Conservation (phyloP, 257 asterid genomes). For the Agastache rugosa region DNA sequence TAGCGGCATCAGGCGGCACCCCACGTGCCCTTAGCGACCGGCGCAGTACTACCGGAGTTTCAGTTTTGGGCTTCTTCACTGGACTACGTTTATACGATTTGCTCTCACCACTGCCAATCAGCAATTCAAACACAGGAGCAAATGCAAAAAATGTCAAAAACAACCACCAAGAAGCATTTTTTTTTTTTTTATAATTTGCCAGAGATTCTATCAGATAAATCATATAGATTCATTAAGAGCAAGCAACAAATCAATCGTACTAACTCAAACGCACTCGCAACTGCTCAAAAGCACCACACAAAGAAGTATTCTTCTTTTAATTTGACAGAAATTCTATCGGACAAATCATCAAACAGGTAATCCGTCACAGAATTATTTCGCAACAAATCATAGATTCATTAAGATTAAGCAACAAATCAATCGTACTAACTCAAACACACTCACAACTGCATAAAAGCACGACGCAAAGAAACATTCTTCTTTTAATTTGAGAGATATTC, state of each 20-base stretch:
- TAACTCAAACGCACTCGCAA: neutral
- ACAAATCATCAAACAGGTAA: conserved; percentile 22
- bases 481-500: neutral
- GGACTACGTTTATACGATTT: conserved; percentile 69
- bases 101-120: conserved; percentile 54
- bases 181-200: neutral
- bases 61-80: conserved; percentile 61
- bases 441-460: no score
- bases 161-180: neutral
- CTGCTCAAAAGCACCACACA: no score
- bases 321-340: no score
- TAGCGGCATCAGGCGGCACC: conserved; percentile 70
- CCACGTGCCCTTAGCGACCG: conserved; percentile 93
- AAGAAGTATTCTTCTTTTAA: no score
- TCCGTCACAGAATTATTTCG: conserved; percentile 7
- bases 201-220: neutral
- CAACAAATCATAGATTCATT: neutral
- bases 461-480: no score
- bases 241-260: conserved; percentile 16
- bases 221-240: neutral
- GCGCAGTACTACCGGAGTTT: conserved; percentile 71
- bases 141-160: neutral
- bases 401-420: no score
- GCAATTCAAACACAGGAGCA: neutral
- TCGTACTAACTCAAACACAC: conserved; percentile 6